Evolutionary conservation across 345 rosid genomes (phyloP), one percentile per base, ranked within the genome.

Genomic region (Odontarrhena argentea): DNA sequence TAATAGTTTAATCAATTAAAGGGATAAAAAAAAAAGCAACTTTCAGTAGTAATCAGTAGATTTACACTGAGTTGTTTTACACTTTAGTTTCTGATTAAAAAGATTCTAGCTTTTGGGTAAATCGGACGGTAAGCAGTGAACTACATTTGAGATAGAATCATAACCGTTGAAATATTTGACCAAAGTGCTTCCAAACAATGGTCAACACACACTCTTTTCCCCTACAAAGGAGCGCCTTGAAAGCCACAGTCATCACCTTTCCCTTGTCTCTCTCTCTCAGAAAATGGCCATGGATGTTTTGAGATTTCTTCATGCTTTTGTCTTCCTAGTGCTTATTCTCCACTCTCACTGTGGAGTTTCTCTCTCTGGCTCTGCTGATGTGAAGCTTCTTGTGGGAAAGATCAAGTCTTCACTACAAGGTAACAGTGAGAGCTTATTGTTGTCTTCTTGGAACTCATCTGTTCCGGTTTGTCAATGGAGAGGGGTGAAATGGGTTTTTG

Each of bases 381-480:
- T 84, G 51, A 89, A 76, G 76, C 96, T 94, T 77, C 82, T 94
- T 2, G 47, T 85, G 15, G 85, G 70, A 66, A 90, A 82, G 68
- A 83, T 94, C 77, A 91, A 84, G 76, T 63, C 87, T 73, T 85
- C 87, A 25, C 78, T 94, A 0, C 97, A 84, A 73, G 99, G 99
- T n/a, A 77, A 73, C 71, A 58, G 65, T 47, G 99, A 91, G 40
- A 94, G 83, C 79, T 72, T 94, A 26, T 82, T 94, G n/a, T 84
- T 94, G 22, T 80, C 96, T 44, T 88, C 95, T 18, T 94, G 99
- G 99, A 94, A 94, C 85, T 41, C 88, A 2, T 79, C 97, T 1
- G 82, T 91, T 37, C 96, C 99, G 0, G 78, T 94, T 6, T 94
- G 99, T 65, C 97, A 91, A 76, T 94, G 99, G 99, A 80, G 96